Evolutionary conservation across 225 moss, liverwort and hornwort species (phyloP).

Genomic region (Sphagnum contortum): DNA sequence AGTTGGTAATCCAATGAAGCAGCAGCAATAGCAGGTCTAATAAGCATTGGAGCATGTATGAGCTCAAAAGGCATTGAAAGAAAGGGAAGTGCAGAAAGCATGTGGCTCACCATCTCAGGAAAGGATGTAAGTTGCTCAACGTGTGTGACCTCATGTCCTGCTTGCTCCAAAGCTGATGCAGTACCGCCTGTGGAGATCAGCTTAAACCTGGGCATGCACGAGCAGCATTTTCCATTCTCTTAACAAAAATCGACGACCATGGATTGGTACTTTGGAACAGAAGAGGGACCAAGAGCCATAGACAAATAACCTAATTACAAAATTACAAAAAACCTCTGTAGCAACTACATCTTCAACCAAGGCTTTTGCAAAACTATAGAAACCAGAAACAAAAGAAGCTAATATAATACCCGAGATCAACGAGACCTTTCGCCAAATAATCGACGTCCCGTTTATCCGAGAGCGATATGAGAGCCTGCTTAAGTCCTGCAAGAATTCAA

Average conservation of each 20-base stretch:
- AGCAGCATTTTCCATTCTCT: not conserved
- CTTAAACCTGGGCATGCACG: constrained; percentile 35
- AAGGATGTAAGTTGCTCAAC: constrained; percentile 89
- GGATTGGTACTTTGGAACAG: not conserved
- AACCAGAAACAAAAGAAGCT: not conserved
- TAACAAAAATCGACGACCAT: not conserved
- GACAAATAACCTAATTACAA: too few species aligned
- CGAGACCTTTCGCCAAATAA: constrained; percentile 67
- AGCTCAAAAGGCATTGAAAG: not conserved
- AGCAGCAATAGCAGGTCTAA: too few species aligned
- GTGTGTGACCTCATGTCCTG: constrained; percentile 67
- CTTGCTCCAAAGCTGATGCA: constrained; percentile 68
- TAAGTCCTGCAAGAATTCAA: constrained; percentile 28
- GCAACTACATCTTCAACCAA: not conserved
- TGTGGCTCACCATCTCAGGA: constrained; percentile 70
- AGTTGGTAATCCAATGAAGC: too few species aligned
- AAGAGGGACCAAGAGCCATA: too few species aligned
- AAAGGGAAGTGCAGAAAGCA: not conserved
- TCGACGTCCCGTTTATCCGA: constrained; percentile 86
- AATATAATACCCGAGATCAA: constrained; percentile 66
- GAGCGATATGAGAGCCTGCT: constrained; percentile 85
- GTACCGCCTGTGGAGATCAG: constrained; percentile 95
- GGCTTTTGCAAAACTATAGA: not conserved
- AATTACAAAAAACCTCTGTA: not conserved
- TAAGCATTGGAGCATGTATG: too few species aligned